Conservation (phyloP, 2,329 filamentous ascomycete species). For the Lojkania enalia region DNA sequence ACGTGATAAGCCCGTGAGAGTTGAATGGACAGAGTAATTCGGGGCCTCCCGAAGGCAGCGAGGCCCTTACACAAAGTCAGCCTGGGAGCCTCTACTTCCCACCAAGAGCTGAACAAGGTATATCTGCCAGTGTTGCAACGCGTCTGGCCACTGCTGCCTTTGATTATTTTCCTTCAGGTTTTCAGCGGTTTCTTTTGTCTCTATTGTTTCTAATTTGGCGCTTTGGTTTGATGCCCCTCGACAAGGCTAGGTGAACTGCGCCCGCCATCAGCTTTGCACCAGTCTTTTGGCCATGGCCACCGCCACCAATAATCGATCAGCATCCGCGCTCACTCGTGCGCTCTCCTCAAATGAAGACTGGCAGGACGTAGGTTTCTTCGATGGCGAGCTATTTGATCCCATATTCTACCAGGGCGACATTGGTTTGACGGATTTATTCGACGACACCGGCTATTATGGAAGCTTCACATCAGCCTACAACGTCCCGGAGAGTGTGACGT, state of each 20-base stretch:
- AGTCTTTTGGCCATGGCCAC: no score
- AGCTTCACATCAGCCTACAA: slow-evolving; percentile 19
- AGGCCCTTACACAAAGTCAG: slow-evolving; percentile 2
- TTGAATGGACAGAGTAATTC: slow-evolving; percentile 10
- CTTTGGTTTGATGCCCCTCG: slow-evolving; percentile 6
- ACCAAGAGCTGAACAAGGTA: slow-evolving; percentile 5
- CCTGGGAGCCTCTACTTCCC: slow-evolving; percentile 2
- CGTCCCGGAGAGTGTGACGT: slow-evolving; percentile 25
- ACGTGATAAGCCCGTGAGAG: slow-evolving; percentile 21
- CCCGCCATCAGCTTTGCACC: no score
- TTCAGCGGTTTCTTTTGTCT: slow-evolving; percentile 4
- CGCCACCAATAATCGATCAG: slow-evolving; percentile 1
- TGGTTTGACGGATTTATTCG: slow-evolving; percentile 17
- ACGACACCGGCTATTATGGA: neutral
- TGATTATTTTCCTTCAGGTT: slow-evolving; percentile 6
- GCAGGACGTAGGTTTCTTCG: slow-evolving; percentile 36
- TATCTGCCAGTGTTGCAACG: slow-evolving; percentile 14
- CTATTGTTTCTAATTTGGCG: neutral
- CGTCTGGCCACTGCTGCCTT: slow-evolving; percentile 7
- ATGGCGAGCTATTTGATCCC: slow-evolving; percentile 33
- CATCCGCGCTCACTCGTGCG: slow-evolving; percentile 18
- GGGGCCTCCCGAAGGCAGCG: slow-evolving; percentile 17
- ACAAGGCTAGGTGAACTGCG: no score
- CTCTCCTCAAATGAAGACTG: slow-evolving; percentile 28
- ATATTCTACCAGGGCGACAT: slow-evolving; percentile 30